Evolutionary conservation across 2,329 filamentous ascomycete species (phyloP).

Genomic region (Lasiodiplodia theobromae): DNA sequence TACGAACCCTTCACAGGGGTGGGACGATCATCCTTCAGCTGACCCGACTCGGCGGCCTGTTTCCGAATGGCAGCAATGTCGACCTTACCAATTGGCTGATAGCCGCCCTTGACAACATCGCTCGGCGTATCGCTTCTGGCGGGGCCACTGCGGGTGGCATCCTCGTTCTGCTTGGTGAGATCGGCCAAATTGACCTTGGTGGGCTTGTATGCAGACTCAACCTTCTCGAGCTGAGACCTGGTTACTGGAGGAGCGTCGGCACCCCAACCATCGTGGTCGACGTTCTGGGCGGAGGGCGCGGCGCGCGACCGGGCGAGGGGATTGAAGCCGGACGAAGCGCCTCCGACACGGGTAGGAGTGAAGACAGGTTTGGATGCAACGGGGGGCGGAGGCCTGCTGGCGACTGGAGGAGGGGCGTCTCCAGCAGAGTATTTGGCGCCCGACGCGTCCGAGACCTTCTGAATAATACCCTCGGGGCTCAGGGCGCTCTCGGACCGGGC

Average conservation of each 20-base stretch:
- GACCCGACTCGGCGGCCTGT: slow-evolving; percentile 69
- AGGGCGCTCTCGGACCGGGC: slow-evolving; percentile 91
- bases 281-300: slow-evolving; percentile 59
- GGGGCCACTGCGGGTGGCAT: slow-evolving; percentile 68
- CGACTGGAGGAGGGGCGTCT: slow-evolving; percentile 62
- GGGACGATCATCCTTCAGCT: slow-evolving; percentile 75
- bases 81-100: slow-evolving; percentile 96
- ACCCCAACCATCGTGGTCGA: slow-evolving; percentile 92
- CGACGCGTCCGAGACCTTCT: slow-evolving; percentile 93
- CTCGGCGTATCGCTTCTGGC: slow-evolving; percentile 46
- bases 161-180: slow-evolving; percentile 74
- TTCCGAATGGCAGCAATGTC: slow-evolving; percentile 90
- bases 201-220: slow-evolving; percentile 89
- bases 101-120: slow-evolving; percentile 82
- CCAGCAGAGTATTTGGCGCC: slow-evolving; percentile 89
- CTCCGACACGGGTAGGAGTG: slow-evolving; percentile 74
- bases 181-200: slow-evolving; percentile 94
- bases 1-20: slow-evolving; percentile 90
- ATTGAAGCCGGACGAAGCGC: slow-evolving; percentile 61
- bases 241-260: slow-evolving; percentile 90
- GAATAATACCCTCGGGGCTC: slow-evolving; percentile 83
- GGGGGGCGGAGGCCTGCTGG: slow-evolving; percentile 66
- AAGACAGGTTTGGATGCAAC: slow-evolving; percentile 91
- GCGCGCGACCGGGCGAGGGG: slow-evolving; percentile 70
- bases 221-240: slow-evolving; percentile 87